These are phyloP conservation scores for Cladophialophora immunda DNA, from an alignment of 2,329 filamentous ascomycete genomes.

Conservation along the genomic window DNA sequence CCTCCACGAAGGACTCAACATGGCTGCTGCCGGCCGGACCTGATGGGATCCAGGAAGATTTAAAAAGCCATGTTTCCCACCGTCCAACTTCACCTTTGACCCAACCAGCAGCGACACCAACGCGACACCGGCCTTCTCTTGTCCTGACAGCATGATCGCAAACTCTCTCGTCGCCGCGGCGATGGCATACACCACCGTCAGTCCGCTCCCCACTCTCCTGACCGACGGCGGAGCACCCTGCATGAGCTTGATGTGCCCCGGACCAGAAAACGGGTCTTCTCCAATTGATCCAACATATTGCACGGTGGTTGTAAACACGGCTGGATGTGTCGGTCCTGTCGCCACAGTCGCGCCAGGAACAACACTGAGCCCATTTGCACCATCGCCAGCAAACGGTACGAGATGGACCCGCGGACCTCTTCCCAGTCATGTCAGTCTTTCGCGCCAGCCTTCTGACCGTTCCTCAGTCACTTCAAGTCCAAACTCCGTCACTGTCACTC, in stretches of 20 bases:
- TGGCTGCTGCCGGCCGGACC: constrained; percentile 6
- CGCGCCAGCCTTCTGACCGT: background rate
- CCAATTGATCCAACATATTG: background rate
- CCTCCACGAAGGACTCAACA: background rate
- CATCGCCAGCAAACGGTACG: background rate
- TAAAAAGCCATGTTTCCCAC: background rate
- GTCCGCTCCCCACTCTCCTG: background rate
- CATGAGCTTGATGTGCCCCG: background rate
- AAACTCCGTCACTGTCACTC: background rate
- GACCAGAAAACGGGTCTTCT: background rate
- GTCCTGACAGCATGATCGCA: background rate
- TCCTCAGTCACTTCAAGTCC: background rate
- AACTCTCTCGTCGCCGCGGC: background rate
- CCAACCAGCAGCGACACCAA: background rate
- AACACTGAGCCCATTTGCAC: background rate
- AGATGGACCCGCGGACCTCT: constrained; percentile 1
- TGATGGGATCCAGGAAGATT: constrained; percentile 1
- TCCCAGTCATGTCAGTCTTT: background rate
- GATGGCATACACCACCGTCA: constrained; percentile 1
- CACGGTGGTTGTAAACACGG: background rate
- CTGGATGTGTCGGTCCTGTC: background rate
- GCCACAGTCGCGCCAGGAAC: background rate
- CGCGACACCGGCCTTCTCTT: background rate
- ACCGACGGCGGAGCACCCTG: background rate
- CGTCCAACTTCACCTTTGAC: constrained; percentile 5